Evolutionary conservation across 179 eudicot genomes (phyloP).

Genomic region (Spinacia oleracea): DNA sequence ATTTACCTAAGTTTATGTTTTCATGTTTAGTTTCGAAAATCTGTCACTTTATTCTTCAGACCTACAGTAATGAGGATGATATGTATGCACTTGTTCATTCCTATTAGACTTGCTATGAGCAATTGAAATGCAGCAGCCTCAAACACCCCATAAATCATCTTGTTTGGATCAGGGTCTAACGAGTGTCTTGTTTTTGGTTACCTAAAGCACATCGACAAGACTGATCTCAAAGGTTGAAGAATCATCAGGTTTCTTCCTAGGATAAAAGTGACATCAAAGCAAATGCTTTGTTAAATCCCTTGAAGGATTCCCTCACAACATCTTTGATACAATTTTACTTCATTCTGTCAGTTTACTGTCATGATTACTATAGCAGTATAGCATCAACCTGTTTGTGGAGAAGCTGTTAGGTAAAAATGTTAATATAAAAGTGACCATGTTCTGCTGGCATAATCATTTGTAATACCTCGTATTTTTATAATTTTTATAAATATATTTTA

Average conservation of each 20-base stretch:
- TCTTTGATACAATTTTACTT: background rate
- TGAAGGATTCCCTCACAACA: background rate
- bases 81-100: conserved; percentile 13
- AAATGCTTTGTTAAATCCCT: background rate
- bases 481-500: too few relatives aligned
- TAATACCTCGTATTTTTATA: too few relatives aligned
- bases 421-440: background rate
- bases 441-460: background rate
- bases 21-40: conserved; percentile 11
- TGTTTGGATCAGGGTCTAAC: background rate
- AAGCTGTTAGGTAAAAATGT: too few relatives aligned
- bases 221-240: too few relatives aligned
- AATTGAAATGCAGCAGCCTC: background rate
- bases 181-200: background rate
- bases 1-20: background rate
- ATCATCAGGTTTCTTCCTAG: too few relatives aligned
- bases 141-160: too few relatives aligned
- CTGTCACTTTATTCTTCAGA: background rate
- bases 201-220: background rate
- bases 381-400: background rate
- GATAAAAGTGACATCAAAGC: background rate
- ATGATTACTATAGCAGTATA: background rate
- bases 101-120: background rate
- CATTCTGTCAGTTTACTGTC: background rate
- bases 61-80: background rate